Evolutionary conservation across 768 basidiomycete species (phyloP), one percentile per base, ranked within the genome.

Genomic region (Collybia sordida): DNA sequence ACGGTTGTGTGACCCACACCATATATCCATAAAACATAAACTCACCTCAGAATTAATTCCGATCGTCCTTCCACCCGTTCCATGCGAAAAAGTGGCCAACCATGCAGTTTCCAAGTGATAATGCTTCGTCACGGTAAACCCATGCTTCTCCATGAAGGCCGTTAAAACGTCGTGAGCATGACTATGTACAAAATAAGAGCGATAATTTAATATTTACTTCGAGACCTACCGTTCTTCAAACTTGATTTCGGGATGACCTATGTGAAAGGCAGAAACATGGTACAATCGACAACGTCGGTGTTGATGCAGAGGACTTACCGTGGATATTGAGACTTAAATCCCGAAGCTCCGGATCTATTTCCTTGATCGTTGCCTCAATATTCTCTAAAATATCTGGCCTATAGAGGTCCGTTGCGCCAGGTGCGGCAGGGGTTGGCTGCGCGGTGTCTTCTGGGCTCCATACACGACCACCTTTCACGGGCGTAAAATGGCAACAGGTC

Each of bases 11-110:
- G 12, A 46, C 35, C 21, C 21, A 3, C n/a, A 2, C 21, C 4
- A 37, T 21, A 8, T 7, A 35, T 45, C 21, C 19, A 14, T 28
- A n/a, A 14, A 15, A 21, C n/a, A 25, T 22, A 64, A 61, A 31
- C 72, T 61, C 65, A 81, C 77, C 67, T 92, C 90, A 14, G 89
- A 90, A 64, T 93, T 92, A 50, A 93, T 71, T 0, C 90, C 90
- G 25, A 92, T 79, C 0, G 79, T 82, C 44, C 82, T 77, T 5
- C 88, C 88, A 8, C 86, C 88, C 24, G 70, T 64, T 9, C 87
- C 85, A 55, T 84, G 74, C 14, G 75, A 69, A 57, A 80, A 91
- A 1, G 75, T 78, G 0, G 90, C 90, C 18, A 75, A 69, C 90
- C 90, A 91, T 3, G 88, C 90, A 0, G 90, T 93, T 15, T 80